A percentile compares a stretch with the other conserved stretches of the same genome.
Evolutionary conservation across 352 stramenopile species (phyloP).

Genomic region (Pythium utonaiense): DNA sequence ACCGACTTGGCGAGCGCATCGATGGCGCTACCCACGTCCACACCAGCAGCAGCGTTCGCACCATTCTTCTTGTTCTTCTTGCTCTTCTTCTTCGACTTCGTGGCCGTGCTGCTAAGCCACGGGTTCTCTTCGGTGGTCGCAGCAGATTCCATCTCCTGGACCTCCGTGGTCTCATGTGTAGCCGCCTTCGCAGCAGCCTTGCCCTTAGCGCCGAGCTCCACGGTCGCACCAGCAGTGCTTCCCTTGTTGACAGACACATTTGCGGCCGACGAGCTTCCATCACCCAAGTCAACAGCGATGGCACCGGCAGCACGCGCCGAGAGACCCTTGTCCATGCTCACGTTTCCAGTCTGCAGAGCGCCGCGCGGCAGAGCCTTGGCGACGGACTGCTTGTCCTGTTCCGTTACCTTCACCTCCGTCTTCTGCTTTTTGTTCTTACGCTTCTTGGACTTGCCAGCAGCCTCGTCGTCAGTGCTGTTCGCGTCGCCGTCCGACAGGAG

Average conservation of each 20-base stretch:
- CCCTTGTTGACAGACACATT: constrained; percentile 25
- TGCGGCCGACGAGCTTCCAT: constrained; percentile 26
- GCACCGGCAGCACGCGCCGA: constrained; percentile 55
- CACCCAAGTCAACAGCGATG: constrained; percentile 74
- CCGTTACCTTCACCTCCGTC: constrained; percentile 33
- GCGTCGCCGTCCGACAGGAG: constrained; percentile 61
- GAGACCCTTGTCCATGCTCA: constrained; percentile 73
- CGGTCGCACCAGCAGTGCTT: constrained; percentile 30
- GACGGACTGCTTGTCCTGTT: constrained; percentile 49
- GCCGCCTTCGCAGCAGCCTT: constrained; percentile 17
- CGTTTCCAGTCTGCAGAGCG: constrained; percentile 49
- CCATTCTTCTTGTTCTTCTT: constrained; percentile 41
- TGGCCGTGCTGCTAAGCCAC: constrained; percentile 48
- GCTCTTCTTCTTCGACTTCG: constrained; percentile 64
- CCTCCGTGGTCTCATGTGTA: constrained; percentile 2
- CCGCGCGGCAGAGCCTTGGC: constrained; percentile 49
- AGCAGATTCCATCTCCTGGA: neutral
- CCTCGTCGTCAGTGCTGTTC: constrained; percentile 43
- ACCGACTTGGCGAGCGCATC: constrained; percentile 58
- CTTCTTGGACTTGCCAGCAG: constrained; percentile 27
- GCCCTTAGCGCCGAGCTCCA: constrained; percentile 22
- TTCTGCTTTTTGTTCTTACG: constrained; percentile 35
- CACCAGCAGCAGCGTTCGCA: constrained; percentile 26
- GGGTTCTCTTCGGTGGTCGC: constrained; percentile 55
- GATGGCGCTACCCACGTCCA: constrained; percentile 51